These are phyloP conservation scores for Nitzschia palea DNA, from an alignment of 108 stramenopile genomes.

Conservation along the genomic window DNA sequence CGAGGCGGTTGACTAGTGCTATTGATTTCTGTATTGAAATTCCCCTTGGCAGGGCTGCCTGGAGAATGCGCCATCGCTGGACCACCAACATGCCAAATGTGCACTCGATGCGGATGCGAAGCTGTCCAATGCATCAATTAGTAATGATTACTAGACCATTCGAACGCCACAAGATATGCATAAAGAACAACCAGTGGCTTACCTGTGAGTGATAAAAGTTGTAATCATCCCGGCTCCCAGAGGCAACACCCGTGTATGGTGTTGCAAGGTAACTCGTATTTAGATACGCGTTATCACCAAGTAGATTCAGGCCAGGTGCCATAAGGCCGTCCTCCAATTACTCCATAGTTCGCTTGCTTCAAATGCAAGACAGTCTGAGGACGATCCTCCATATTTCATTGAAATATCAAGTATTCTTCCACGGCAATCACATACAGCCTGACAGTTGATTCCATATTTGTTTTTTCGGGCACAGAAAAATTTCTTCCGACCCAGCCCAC, in stretches of 20 bases:
- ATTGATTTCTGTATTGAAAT: background rate
- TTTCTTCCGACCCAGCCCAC: background rate
- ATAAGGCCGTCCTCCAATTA: background rate
- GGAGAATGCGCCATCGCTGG: constrained; percentile 1
- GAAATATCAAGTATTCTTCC: background rate
- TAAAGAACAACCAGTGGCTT: too few species aligned
- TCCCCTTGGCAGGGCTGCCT: background rate
- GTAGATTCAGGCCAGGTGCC: background rate
- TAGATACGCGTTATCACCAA: background rate
- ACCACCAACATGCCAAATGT: constrained; percentile 39
- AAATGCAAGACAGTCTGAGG: background rate
- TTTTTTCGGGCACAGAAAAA: background rate
- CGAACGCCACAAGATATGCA: too few species aligned
- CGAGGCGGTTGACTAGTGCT: background rate
- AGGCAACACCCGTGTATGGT: background rate
- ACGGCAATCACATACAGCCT: background rate
- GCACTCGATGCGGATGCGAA: constrained; percentile 31
- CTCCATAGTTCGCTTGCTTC: background rate
- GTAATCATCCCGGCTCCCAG: constrained; percentile 20
- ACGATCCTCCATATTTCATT: background rate
- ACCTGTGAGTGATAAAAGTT: constrained; percentile 42
- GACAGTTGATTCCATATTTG: background rate
- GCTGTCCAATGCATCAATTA: too few species aligned
- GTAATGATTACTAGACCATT: too few species aligned
- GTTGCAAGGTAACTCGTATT: background rate